Conservation (phyloP, 257 asterid species). For the Ocimum tenuiflorum region DNA sequence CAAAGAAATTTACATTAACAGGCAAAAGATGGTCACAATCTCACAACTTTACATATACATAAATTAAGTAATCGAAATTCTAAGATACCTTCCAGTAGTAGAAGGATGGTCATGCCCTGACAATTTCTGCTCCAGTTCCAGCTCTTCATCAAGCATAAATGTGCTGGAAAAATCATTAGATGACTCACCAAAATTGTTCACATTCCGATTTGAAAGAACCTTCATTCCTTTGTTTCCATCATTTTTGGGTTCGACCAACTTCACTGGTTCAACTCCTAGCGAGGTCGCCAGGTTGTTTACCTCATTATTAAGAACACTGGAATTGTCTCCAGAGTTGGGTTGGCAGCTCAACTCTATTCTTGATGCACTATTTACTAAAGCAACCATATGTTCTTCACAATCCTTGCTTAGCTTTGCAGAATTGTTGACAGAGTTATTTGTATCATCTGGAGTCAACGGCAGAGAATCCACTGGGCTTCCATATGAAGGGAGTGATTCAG, state of each 20-base stretch:
- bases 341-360: constrained; percentile 19
- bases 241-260: constrained; percentile 14
- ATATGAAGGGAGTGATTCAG: constrained; percentile 18
- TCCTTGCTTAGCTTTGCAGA: constrained; percentile 26
- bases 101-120: constrained; percentile 27
- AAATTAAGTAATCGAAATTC: constrained; percentile 14
- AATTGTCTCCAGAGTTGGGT: constrained; percentile 12
- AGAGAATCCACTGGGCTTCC: constrained; percentile 24
- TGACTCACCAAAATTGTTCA: constrained; percentile 37
- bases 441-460: constrained; percentile 19
- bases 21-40: background rate
- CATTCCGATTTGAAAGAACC: constrained; percentile 24
- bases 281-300: constrained; percentile 20
- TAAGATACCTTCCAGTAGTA: constrained; percentile 46
- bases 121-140: constrained; percentile 55
- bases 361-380: constrained; percentile 22
- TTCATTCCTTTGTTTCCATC: constrained; percentile 16
- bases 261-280: constrained; percentile 19
- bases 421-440: constrained; percentile 8
- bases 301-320: constrained; percentile 15
- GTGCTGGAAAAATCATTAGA: constrained; percentile 63
- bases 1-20: background rate
- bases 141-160: constrained; percentile 80
- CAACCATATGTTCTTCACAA: constrained; percentile 18
- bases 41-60: constrained; percentile 4